Evolutionary conservation across 805 yeast species (phyloP), one percentile per base, ranked within the genome.

Genomic region (Yamadazyma philogaea): DNA sequence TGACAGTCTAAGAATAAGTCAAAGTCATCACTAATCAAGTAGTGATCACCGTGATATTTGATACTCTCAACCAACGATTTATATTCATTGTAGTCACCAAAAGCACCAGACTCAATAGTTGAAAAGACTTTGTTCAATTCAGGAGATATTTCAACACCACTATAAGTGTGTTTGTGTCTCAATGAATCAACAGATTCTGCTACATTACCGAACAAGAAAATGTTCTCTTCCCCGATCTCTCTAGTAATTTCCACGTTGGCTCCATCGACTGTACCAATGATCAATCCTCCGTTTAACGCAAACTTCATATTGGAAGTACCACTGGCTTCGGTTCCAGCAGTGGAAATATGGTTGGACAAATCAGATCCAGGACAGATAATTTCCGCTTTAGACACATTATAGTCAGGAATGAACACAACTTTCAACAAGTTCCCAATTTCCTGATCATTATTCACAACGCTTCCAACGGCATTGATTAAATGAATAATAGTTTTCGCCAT

Each of bases 271-370:
- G 97, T 90, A 61, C 97, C 97, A 50, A 89, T 82, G 53, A 89
- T 86, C 50, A 89, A 76, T 39, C 97, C 97, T 65, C 96, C 97
- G 59, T 88, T 89, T 66, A 89, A 72, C 18, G 88, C 96, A 61
- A 89, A 89, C 69, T 89, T 89, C 97, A 89, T 89, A 70, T 89
- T 89, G 27, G 95, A 86, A 26, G 97, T 89, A 59, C 97, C 97
- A 0, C 95, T 84, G 17, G 96, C 97, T 63, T 89, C 97, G 21
- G 97, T 89, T 54, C 97, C 97, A 7, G 97, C 97, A 33, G 97
- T 89, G 11, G 96, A 89, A 52, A 89, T 89, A 68, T 89, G 97
- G 68, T 89, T 93, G 36, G 93, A 84, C 55, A 89, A 72, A 62
- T 89, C 97, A 34, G 91, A 82, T 16, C 91, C 96, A 19, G 96